phyloP scores from a whole-genome alignment of 139 green algal genomes.

The Tetradesmus obliquus region DNA sequence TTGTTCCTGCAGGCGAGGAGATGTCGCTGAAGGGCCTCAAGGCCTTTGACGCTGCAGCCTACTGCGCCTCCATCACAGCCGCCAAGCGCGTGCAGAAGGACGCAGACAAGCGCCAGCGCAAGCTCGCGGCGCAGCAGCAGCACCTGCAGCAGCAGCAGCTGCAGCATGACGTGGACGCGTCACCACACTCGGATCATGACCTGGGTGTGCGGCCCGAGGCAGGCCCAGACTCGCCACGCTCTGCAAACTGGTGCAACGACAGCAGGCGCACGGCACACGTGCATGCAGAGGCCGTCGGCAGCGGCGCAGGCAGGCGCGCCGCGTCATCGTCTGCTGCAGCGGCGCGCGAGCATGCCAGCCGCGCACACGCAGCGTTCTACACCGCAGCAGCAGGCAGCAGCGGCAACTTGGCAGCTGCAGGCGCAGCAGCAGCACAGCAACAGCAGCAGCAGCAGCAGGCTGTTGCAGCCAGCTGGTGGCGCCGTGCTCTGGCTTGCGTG shows the following conservation, averaged over 20 bases:
- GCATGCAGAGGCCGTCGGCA: constrained; percentile 35
- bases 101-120: constrained; percentile 21
- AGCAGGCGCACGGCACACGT: constrained; percentile 27
- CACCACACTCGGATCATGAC: background rate
- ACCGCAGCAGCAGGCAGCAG: background rate
- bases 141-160: constrained; percentile 17
- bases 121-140: background rate
- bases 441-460: constrained; percentile 38
- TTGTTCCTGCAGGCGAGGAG: constrained; percentile 41
- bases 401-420: background rate
- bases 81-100: constrained; percentile 40
- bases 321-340: background rate
- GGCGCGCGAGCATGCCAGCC: background rate
- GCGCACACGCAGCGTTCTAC: constrained; percentile 33
- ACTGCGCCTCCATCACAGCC: constrained; percentile 51
- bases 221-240: constrained; percentile 4
- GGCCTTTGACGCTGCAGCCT: constrained; percentile 51
- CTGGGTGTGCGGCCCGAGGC: constrained; percentile 40
- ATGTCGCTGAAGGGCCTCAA: constrained; percentile 48
- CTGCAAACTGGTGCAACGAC: background rate
- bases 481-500: constrained; percentile 17
- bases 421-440: constrained; percentile 1
- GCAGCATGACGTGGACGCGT: constrained; percentile 4
- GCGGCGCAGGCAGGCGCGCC: background rate
- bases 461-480: constrained; percentile 13